A percentile compares a stretch with the other conserved stretches of the same genome.
These are phyloP conservation scores for Phytophthora kernoviae DNA, from an alignment of 352 stramenopile genomes.

Conservation along the genomic window DNA sequence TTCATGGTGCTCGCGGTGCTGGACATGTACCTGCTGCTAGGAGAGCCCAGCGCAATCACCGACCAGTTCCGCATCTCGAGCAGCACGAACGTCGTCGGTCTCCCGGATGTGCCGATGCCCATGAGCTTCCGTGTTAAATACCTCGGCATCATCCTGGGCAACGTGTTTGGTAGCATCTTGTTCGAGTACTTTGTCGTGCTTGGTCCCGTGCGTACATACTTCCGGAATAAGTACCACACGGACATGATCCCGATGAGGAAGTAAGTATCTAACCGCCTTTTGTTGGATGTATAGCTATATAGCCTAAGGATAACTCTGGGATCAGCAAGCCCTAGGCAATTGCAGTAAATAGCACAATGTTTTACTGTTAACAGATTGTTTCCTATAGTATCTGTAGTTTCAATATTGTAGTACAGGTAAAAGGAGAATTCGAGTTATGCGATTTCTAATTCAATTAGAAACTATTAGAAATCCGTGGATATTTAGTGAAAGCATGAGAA, in stretches of 20 bases:
- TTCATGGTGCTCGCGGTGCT: conserved; percentile 28
- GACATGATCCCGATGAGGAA: conserved; percentile 35
- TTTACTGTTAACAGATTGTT: no score
- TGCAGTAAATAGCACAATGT: no score
- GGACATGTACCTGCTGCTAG: conserved; percentile 49
- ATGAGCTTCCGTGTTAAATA: conserved; percentile 43
- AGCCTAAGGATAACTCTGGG: no score
- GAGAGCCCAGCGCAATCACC: conserved; percentile 39
- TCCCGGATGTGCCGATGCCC: conserved; percentile 51
- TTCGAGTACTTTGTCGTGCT: conserved; percentile 48
- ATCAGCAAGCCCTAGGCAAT: no score
- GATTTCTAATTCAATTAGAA: no score
- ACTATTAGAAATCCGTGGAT: no score
- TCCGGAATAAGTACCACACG: conserved; percentile 40
- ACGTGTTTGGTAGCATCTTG: conserved; percentile 31
- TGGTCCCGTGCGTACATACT: conserved; percentile 39
- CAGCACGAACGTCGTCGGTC: conserved; percentile 51
- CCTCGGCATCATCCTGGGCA: conserved; percentile 33
- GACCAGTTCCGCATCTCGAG: conserved; percentile 58
- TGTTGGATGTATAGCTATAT: neutral
- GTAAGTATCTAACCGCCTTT: conserved; percentile 10
- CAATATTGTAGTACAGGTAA: no score
- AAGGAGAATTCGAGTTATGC: no score
- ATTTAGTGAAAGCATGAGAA: no score
- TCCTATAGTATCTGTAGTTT: no score